These are phyloP conservation scores for Knufia fluminis DNA, from an alignment of 2,329 filamentous ascomycete species.

Conservation along the genomic window DNA sequence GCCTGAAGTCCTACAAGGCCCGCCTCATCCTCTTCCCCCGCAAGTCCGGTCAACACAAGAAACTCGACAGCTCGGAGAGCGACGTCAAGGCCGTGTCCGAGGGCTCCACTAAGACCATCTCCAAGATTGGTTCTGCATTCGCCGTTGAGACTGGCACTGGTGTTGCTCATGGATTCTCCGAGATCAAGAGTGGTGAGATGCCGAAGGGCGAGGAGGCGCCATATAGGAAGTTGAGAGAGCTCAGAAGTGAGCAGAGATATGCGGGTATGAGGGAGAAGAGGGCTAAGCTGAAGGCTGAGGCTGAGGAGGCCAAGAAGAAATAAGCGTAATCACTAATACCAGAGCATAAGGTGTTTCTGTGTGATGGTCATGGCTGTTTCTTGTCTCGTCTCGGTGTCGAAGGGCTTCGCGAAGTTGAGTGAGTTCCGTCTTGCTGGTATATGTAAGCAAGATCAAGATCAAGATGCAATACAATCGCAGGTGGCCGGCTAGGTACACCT, in stretches of 20 bases:
- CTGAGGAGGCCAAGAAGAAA: constrained; percentile 49
- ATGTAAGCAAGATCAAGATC: background rate
- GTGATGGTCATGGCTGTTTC: background rate
- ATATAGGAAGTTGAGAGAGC: constrained; percentile 74
- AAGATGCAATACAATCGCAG: background rate
- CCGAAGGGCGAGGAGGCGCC: constrained; percentile 74
- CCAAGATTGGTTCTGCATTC: constrained; percentile 50
- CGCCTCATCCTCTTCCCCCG: constrained; percentile 97
- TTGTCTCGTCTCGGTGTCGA: background rate
- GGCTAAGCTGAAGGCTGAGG: constrained; percentile 68
- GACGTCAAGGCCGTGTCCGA: constrained; percentile 63
- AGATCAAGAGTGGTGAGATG: constrained; percentile 75
- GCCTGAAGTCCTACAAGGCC: constrained; percentile 94
- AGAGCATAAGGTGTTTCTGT: background rate
- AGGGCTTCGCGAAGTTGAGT: background rate
- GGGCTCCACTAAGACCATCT: constrained; percentile 43
- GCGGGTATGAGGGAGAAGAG: constrained; percentile 87
- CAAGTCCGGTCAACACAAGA: constrained; percentile 88
- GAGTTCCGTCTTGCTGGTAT: background rate
- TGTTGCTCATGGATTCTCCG: constrained; percentile 51
- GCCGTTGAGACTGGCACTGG: constrained; percentile 58
- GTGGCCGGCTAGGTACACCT: background rate
- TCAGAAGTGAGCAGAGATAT: constrained; percentile 73
- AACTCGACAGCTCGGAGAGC: constrained; percentile 77
- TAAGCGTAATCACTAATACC: too few species aligned